These are phyloP conservation scores for Talaromyces sp. DNA, from an alignment of 2,329 filamentous ascomycete genomes.

Conservation along the genomic window DNA sequence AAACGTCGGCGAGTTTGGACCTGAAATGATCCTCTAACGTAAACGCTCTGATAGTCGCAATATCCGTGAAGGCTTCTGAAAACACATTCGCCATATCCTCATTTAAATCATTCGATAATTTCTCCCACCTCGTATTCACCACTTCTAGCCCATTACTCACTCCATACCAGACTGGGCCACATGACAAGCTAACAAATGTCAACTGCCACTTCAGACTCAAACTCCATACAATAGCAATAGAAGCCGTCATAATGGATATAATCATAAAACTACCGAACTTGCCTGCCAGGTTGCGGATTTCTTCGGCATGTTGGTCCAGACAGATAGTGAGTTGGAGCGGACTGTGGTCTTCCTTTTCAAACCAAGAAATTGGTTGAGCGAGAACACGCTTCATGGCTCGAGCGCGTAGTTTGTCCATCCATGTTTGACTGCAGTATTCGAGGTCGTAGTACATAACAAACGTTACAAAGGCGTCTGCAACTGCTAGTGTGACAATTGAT, in stretches of 20 bases:
- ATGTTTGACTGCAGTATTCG: slow-evolving; percentile 67
- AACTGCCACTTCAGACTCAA: slow-evolving; percentile 73
- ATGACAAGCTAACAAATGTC: slow-evolving; percentile 69
- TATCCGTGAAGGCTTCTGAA: slow-evolving; percentile 66
- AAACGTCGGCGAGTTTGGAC: slow-evolving; percentile 56
- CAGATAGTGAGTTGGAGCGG: slow-evolving; percentile 63
- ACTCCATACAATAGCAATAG: slow-evolving; percentile 70
- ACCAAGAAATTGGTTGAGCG: slow-evolving; percentile 73
- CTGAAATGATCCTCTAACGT: slow-evolving; percentile 70
- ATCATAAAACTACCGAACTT: slow-evolving; percentile 70
- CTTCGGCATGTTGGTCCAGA: slow-evolving; percentile 78
- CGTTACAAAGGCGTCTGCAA: slow-evolving; percentile 61
- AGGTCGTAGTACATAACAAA: slow-evolving; percentile 68
- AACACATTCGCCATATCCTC: slow-evolving; percentile 47
- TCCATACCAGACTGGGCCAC: slow-evolving; percentile 63
- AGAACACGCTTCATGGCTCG: slow-evolving; percentile 68
- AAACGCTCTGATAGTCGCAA: slow-evolving; percentile 72
- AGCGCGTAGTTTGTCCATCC: slow-evolving; percentile 69
- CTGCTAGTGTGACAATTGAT: slow-evolving; percentile 63
- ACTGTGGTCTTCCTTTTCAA: slow-evolving; percentile 64
- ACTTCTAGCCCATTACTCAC: slow-evolving; percentile 63
- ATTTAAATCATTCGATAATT: slow-evolving; percentile 60
- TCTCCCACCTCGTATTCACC: slow-evolving; percentile 69
- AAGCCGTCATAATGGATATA: slow-evolving; percentile 63
- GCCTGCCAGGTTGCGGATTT: slow-evolving; percentile 78